phyloP scores from a whole-genome alignment of 2,329 filamentous ascomycete species.

The Furcasterigmium sp. region DNA sequence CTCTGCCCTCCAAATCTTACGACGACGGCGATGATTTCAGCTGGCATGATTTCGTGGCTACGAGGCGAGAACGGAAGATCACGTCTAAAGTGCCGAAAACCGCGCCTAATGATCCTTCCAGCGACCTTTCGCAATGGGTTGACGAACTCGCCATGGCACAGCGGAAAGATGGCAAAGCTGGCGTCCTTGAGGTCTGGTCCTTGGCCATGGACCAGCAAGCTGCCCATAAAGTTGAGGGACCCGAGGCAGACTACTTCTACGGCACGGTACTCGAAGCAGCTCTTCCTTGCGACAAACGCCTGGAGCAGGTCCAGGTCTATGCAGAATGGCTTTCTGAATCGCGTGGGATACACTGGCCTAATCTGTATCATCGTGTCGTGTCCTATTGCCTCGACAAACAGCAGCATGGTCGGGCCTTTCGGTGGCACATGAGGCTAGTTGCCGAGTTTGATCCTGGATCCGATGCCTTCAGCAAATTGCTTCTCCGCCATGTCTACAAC shows the following conservation, averaged over 20 bases:
- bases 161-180: conserved; percentile 15
- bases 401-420: conserved; percentile 30
- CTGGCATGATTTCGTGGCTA: neutral
- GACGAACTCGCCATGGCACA: conserved; percentile 12
- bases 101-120: neutral
- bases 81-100: neutral
- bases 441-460: conserved; percentile 35
- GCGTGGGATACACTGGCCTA: conserved; percentile 39
- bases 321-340: conserved; percentile 35
- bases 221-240: conserved; percentile 16
- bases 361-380: conserved; percentile 43
- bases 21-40: neutral
- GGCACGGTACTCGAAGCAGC: conserved; percentile 19
- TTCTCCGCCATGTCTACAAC: conserved; percentile 37
- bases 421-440: conserved; percentile 43
- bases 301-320: conserved; percentile 30
- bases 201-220: conserved; percentile 15
- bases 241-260: conserved; percentile 21
- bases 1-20: neutral
- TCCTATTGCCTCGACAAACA: conserved; percentile 33
- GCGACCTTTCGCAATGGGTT: conserved; percentile 14
- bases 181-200: conserved; percentile 18
- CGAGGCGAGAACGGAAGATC: neutral
- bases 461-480: conserved; percentile 33
- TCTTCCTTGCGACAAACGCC: conserved; percentile 15